phyloP scores from a whole-genome alignment of 345 rosid genomes.

The Erodium maritimum region DNA sequence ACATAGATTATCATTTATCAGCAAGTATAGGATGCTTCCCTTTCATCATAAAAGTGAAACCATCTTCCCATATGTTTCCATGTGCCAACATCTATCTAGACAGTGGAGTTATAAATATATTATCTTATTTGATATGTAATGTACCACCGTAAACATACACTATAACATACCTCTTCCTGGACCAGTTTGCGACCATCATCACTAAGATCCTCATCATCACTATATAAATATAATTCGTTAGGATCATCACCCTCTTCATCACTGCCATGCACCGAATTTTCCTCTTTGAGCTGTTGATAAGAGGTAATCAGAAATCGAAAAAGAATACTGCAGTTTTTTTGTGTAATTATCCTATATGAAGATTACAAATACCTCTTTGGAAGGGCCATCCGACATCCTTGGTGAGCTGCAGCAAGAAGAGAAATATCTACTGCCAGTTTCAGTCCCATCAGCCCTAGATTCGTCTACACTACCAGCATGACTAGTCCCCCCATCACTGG shows the following conservation, averaged over 20 bases:
- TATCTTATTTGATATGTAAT: no score
- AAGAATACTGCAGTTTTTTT: no score
- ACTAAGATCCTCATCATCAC: slow-evolving; percentile 83
- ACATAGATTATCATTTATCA: no score
- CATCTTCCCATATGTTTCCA: no score
- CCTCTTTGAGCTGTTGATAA: slow-evolving; percentile 63
- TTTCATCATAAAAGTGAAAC: not conserved
- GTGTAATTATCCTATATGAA: no score
- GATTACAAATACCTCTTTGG: slow-evolving; percentile 59
- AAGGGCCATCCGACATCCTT: slow-evolving; percentile 63
- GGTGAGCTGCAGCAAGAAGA: slow-evolving; percentile 99
- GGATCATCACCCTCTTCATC: slow-evolving; percentile 94
- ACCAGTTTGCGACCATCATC: slow-evolving; percentile 48
- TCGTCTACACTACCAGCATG: slow-evolving; percentile 84
- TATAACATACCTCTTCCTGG: slow-evolving; percentile 56
- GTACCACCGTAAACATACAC: not conserved
- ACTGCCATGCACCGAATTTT: slow-evolving; percentile 81
- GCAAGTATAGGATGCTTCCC: not conserved
- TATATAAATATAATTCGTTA: slow-evolving; percentile 61
- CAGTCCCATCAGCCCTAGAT: slow-evolving; percentile 60
- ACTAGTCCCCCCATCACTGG: slow-evolving; percentile 89
- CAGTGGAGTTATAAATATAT: no score
- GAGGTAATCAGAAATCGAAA: not conserved
- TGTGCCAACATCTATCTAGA: no score
- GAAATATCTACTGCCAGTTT: slow-evolving; percentile 61